These are phyloP conservation scores for Puccinia hordei DNA, from an alignment of 1,284 basidiomycete genomes.

Conservation along the genomic window DNA sequence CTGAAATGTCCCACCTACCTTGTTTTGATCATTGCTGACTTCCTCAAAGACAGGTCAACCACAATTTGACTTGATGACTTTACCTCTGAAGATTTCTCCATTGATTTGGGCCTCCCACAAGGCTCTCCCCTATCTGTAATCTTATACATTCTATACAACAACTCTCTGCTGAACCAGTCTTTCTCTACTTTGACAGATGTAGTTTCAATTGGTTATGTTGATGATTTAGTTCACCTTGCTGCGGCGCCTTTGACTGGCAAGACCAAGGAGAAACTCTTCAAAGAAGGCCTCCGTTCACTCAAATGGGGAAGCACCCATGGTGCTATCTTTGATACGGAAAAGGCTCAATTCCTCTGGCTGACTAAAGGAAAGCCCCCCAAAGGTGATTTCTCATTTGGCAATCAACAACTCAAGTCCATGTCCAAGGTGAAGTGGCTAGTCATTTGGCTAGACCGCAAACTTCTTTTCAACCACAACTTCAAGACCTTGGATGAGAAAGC, in stretches of 20 bases:
- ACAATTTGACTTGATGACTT: not conserved
- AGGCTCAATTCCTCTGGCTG: conserved; percentile 8
- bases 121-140: conserved; percentile 29
- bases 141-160: conserved; percentile 32
- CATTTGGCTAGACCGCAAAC: not conserved
- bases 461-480: not conserved
- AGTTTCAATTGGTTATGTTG: conserved; percentile 10
- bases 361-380: not conserved
- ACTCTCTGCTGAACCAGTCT: not conserved
- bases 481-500: not conserved
- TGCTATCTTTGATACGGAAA: not conserved
- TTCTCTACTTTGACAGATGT: not conserved
- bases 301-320: conserved; percentile 3
- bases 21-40: not conserved
- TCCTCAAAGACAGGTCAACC: not conserved
- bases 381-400: not conserved
- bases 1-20: conserved; percentile 1
- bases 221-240: conserved; percentile 26
- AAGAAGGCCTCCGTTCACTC: not conserved
- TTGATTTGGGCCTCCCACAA: conserved; percentile 20
- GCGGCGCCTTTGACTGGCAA: not conserved
- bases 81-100: not conserved
- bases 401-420: not conserved
- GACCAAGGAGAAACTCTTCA: not conserved
- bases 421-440: not conserved